A percentile compares a stretch with the other conserved stretches of the same genome.
Evolutionary conservation across 805 yeast genomes (phyloP).

Genomic region (Lachancea nothofagi): DNA sequence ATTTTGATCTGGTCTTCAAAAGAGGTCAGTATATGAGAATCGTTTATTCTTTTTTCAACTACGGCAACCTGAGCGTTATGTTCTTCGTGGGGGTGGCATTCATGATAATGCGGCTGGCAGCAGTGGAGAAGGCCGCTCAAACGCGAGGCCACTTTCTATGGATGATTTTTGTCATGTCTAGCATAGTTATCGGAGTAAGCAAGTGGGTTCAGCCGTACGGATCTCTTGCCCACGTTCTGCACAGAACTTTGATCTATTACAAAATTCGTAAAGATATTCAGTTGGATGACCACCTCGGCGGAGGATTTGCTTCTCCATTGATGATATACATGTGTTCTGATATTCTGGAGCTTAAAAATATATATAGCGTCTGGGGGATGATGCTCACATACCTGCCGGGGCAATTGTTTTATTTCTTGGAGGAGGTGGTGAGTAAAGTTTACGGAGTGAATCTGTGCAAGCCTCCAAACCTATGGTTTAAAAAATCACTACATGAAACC

Average conservation of each 20-base stretch:
- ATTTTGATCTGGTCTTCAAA: constrained; percentile 36
- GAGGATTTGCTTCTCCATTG: background rate
- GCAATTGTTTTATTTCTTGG: constrained; percentile 26
- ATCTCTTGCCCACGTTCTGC: constrained; percentile 24
- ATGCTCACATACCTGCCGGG: constrained; percentile 28
- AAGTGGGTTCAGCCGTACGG: constrained; percentile 24
- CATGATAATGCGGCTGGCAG: constrained; percentile 21
- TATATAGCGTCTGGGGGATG: constrained; percentile 15
- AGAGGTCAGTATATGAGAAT: constrained; percentile 37
- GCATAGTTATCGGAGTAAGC: constrained; percentile 19
- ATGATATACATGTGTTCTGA: constrained; percentile 1
- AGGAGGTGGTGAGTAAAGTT: constrained; percentile 22
- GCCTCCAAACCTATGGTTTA: constrained; percentile 9
- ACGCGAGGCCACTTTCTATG: constrained; percentile 24
- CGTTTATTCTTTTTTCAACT: constrained; percentile 36
- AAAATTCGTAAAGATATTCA: constrained; percentile 17
- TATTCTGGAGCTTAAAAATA: background rate
- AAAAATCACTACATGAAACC: background rate
- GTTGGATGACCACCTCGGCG: background rate
- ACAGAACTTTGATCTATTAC: constrained; percentile 27
- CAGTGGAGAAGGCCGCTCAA: constrained; percentile 25
- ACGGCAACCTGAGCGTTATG: constrained; percentile 32
- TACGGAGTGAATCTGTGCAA: constrained; percentile 25
- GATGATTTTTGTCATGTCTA: constrained; percentile 20
- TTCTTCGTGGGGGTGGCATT: constrained; percentile 21